Base-by-base conservation (phyloP, 345 rosid species). In the Eucalyptus cloeziana region DNA sequence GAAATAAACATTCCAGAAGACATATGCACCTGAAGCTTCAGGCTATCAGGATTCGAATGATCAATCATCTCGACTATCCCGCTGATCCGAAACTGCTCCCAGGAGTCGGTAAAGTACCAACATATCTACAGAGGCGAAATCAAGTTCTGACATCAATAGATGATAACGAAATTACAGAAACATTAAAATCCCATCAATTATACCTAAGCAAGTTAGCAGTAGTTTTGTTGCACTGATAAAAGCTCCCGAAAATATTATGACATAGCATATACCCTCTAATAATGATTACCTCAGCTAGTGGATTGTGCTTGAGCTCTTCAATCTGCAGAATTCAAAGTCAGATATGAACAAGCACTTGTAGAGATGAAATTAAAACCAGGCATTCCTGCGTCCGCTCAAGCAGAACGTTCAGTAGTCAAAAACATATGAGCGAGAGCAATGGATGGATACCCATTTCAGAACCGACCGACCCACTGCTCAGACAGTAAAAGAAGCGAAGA, bases 1-100 rank as follows among this genome's bases (percentile, higher is more conserved):
- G 17, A 10, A 44, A 54, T 14, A 4, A 69, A 27, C 7, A 27
- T 19, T 49, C 52, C 2, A 87, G 52, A 45, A 44, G 44, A 47
- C 7, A 33, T 86, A 44, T 51, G 80, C 83, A 97, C 99, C 98
- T 96, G 94, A 91, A 94, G 94, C 91, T 95, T 96, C 27, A 43
- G 43, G n/a, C 92, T 91, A 89, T 96, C 97, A 76, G 94, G 90
- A 93, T 93, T 94, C 7, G 92, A 94, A 17, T 92, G 95, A 88
- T 97, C 97, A 86, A 98, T 92, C 79, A 98, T 91, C 90, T 95
- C 98, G 88, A 95, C 89, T 88, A 89, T 94, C 92, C 99, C 99
- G 88, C 79, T 94, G 91, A 98, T 98, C 81, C 98, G 95, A 88
- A 97, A 96, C 89, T 96, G 99, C 94, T 97, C 99, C 98, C 98